Base-by-base conservation (phyloP, 2,329 filamentous ascomycete genomes). In the Diaporthe batatas region DNA sequence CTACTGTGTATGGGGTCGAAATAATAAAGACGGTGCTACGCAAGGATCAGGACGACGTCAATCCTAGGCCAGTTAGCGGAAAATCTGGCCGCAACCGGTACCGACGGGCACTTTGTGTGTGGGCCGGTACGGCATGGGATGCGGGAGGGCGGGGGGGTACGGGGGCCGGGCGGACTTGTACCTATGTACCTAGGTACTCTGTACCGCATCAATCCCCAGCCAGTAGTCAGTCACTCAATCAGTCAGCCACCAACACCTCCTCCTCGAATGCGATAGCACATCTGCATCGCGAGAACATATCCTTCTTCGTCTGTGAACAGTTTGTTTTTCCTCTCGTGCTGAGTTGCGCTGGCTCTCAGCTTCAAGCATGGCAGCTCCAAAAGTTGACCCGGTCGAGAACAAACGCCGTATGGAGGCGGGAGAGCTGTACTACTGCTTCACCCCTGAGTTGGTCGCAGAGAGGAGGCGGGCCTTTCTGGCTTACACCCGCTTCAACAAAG, bases 371-470 rank as follows among this genome's bases (percentile, higher is more conserved):
- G 53, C 73, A 29, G 68, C 62, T 29, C 73, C 73, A 18, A 59
- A 51, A 12, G 72, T 88, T 42, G 81, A 86, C 65, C 80, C 81
- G 8, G 81, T 77, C 53, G 87, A 89, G 62, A 90, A 90, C 78
- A 80, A 83, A 49, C 81, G 82, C 53, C 85, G 85, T 34, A 94
- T 94, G 91, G 81, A 84, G 62, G 84, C 86, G 18, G 92, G 92
- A 64, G 91, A 96, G 79, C 86, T 96, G 14, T 95, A 94, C 81
- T 88, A 91, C 77, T 90, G 92, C 54, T 95, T 95, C 78, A 89
- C 89, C 0, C 91, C 93, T 0, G 88, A 92, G 44, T 83, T 96
- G 5, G 82, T 89, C 2, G 89, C 87, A 0, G 91, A 87, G 51
- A 89, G 94, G 23, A 83, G 84, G n/a, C 86, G 90, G 18, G 94